Base-by-base conservation (phyloP, 2,329 filamentous ascomycete species). In the Fusarium keratoplasticum region DNA sequence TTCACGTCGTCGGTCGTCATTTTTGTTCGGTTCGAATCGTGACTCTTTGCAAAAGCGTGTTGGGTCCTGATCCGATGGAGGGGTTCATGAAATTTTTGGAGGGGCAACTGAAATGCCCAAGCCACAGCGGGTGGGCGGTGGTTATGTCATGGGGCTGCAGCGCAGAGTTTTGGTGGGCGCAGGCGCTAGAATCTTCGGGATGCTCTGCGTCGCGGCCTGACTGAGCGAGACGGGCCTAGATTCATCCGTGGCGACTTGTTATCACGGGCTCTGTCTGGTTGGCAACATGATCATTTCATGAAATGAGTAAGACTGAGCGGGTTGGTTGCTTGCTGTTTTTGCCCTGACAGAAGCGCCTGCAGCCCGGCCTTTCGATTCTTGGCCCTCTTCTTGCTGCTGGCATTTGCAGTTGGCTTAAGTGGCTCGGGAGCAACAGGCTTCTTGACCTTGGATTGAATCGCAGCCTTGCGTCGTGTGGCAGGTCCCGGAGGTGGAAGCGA, bases 301-400 rank as follows among this genome's bases (percentile, higher is more conserved):
- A 90, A 90, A 78, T 89, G 87, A 33, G 87, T 83, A n/a, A 91
- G 84, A 70, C 86, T 89, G 33, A 91, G 80, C 76, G 84, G 68
- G 44, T 78, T 83, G 14, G 84, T 76, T 6, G 83, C 76, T 76
- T 84, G 85, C 61, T 85, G 84, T 77, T 84, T 85, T 72, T 89
- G 88, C 57, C 87, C 80, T 6, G 83, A 86, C n/a, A 93, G 83
- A 44, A 93, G 80, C 60, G 91, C 90, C 79, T 92, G 89, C n/a
- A 94, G 83, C 1, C 90, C 90, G 36, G 89, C 88, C 81, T 92
- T 93, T 69, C 90, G 86, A 70, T 84, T 88, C 82, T 91, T 93
- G 35, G 91, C 89, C 59, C 90, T 86, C 82, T 92, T 92, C 82
- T 90, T 92, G 82, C 89, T 92, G 81, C 83, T 89, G 9, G 89